A percentile compares a stretch with the other conserved stretches of the same genome.
Evolutionary conservation across 1,284 basidiomycete genomes (phyloP).

Genomic region (Trichosporon ovoides): DNA sequence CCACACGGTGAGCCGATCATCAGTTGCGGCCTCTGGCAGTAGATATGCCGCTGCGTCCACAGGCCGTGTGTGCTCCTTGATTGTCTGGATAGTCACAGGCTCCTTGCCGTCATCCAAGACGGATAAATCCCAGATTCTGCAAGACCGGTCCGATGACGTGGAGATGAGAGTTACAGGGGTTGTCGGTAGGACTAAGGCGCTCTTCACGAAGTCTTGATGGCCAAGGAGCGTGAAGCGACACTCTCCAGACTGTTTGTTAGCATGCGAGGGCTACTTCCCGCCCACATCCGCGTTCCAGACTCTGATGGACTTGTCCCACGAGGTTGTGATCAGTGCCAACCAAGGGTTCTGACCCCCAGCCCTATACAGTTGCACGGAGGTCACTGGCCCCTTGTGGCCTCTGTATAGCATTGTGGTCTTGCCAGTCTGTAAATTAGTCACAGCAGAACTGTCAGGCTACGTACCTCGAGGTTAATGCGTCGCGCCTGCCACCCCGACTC

Average conservation of each 20-base stretch:
- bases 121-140: constrained; percentile 71
- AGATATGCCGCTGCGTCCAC: constrained; percentile 42
- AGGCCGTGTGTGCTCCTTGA: constrained; percentile 33
- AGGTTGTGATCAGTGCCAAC: constrained; percentile 64
- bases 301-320: constrained; percentile 87
- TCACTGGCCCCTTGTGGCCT: constrained; percentile 82
- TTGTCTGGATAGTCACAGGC: constrained; percentile 57
- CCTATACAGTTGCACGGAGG: constrained; percentile 62
- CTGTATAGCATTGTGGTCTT: constrained; percentile 67
- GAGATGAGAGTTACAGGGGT: constrained; percentile 62
- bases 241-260: constrained; percentile 57
- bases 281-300: constrained; percentile 71
- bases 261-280: constrained; percentile 8
- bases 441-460: constrained; percentile 9
- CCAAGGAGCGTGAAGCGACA: constrained; percentile 66
- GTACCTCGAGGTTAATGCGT: constrained; percentile 68
- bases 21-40: constrained; percentile 36
- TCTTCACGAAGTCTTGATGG: constrained; percentile 83
- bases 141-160: constrained; percentile 84
- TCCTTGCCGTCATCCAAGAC: constrained; percentile 49
- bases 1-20: constrained; percentile 53
- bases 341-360: constrained; percentile 29
- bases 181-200: constrained; percentile 62
- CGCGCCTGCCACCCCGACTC: constrained; percentile 72
- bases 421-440: constrained; percentile 58